Evolutionary conservation across 139 green algal genomes (phyloP).

Genomic region (Chlamydomonas sphaeroides): DNA sequence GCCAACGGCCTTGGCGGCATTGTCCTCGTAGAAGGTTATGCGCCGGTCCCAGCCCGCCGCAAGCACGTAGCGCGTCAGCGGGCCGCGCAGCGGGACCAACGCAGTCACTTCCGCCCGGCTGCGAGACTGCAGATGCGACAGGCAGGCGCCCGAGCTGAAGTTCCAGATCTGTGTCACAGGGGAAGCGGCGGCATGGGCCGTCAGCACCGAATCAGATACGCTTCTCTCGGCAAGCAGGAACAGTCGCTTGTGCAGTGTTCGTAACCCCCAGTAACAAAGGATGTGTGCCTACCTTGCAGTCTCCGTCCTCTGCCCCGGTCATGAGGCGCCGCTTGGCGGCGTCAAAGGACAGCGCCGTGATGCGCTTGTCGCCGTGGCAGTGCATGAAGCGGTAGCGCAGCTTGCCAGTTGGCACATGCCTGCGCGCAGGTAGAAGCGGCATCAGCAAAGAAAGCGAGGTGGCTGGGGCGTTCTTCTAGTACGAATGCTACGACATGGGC

Average conservation of each 20-base stretch:
- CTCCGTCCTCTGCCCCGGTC: slow-evolving; percentile 63
- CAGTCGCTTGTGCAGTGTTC: no score
- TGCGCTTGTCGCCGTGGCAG: slow-evolving; percentile 53
- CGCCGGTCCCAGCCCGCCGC: slow-evolving; percentile 69
- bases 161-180: slow-evolving; percentile 75
- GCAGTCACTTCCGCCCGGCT: slow-evolving; percentile 59
- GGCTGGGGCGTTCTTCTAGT: no score
- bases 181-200: no score
- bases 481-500: no score
- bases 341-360: slow-evolving; percentile 76
- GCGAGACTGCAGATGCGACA: slow-evolving; percentile 45
- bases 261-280: no score
- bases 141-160: slow-evolving; percentile 67
- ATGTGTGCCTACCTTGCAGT: slow-evolving; percentile 54
- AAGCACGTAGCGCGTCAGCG: slow-evolving; percentile 62
- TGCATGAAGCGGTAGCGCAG: slow-evolving; percentile 67
- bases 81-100: slow-evolving; percentile 36
- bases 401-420: slow-evolving; percentile 55
- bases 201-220: no score
- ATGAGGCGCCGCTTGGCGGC: slow-evolving; percentile 61
- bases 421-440: no score
- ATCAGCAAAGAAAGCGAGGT: no score
- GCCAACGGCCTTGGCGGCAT: slow-evolving; percentile 31
- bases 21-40: slow-evolving; percentile 72
- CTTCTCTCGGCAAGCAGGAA: no score